Conservation (phyloP, 352 stramenopile genomes). For the Phytophthora podocarpi region DNA sequence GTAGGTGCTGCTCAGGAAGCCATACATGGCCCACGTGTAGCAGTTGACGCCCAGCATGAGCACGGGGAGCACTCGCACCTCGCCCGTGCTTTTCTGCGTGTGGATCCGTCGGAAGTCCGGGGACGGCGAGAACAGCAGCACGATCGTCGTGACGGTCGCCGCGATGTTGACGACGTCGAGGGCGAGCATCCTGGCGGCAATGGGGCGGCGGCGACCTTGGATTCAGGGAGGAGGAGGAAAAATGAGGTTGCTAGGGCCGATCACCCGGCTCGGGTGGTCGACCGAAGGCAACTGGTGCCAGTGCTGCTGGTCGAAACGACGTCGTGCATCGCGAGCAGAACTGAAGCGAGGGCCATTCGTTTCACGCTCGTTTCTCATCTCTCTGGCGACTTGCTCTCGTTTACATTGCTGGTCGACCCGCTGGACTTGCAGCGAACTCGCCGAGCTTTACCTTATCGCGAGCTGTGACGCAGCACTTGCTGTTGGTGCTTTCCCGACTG, state of each 20-base stretch:
- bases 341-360: conserved; percentile 22
- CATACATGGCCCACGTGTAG: conserved; percentile 38
- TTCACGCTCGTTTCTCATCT: conserved; percentile 22
- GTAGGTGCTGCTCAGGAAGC: conserved; percentile 27
- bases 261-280: neutral
- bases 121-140: conserved; percentile 34
- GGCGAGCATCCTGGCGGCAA: conserved; percentile 23
- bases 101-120: conserved; percentile 40
- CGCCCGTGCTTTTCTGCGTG: conserved; percentile 30
- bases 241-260: conserved; percentile 13
- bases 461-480: neutral
- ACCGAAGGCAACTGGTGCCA: neutral
- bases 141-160: conserved; percentile 29
- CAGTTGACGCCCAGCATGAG: conserved; percentile 39
- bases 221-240: neutral
- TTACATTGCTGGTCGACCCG: conserved; percentile 23
- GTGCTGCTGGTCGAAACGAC: too few relatives aligned
- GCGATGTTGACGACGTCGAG: conserved; percentile 28
- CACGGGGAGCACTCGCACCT: conserved; percentile 35
- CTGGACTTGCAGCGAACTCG: neutral
- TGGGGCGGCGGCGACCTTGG: neutral
- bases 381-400: conserved; percentile 30
- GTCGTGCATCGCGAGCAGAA: neutral
- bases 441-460: conserved; percentile 14
- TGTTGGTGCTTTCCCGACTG: conserved; percentile 9